A percentile compares a stretch with the other conserved stretches of the same genome.
Conservation (phyloP, 495 filamentous ascomycete genomes). For the Aspergillus sclerotioniger region DNA sequence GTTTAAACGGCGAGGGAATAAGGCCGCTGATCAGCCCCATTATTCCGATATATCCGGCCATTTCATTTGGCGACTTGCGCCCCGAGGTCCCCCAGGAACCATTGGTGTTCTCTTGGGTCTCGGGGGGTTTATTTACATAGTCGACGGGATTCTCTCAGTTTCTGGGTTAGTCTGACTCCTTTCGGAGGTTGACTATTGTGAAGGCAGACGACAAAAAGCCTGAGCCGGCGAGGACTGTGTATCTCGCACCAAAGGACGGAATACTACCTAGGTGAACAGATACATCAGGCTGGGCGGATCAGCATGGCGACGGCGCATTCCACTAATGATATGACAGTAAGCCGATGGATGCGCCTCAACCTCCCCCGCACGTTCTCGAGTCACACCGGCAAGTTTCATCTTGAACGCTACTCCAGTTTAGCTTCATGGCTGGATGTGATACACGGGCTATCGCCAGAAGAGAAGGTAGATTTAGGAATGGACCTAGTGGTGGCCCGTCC, state of each 20-base stretch:
- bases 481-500: background rate
- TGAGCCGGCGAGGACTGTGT: too few relatives aligned
- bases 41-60: background rate
- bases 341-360: background rate
- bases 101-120: background rate
- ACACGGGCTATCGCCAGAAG: background rate
- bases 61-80: background rate
- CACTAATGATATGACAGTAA: constrained; percentile 1
- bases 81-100: background rate
- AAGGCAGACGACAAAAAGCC: too few relatives aligned
- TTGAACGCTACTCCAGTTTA: background rate
- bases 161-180: background rate
- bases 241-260: too few relatives aligned
- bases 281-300: too few relatives aligned
- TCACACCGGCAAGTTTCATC: background rate
- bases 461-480: background rate
- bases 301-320: background rate
- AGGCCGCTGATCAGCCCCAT: constrained; percentile 3
- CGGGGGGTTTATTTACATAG: background rate
- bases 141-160: background rate
- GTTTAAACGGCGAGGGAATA: constrained; percentile 3
- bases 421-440: background rate
- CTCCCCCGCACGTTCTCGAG: constrained; percentile 5
- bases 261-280: too few relatives aligned
- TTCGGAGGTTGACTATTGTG: background rate